A percentile compares a stretch with the other conserved stretches of the same genome.
Evolutionary conservation across 371 early-diverging fungal genomes (phyloP).

Genomic region (Umbelopsis sp.): DNA sequence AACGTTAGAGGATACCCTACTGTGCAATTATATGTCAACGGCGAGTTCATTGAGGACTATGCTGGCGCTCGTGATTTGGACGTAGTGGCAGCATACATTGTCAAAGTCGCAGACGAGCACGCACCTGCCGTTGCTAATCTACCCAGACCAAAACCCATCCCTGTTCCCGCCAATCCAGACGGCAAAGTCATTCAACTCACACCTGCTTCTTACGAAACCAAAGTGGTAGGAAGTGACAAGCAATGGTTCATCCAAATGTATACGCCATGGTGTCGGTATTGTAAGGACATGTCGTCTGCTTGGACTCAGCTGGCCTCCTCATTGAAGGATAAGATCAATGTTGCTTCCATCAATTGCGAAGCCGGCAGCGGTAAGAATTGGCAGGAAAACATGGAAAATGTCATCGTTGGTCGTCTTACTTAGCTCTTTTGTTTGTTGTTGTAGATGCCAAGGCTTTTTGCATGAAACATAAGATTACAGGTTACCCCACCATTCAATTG

Average conservation of each 20-base stretch:
- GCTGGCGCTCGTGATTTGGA: slow-evolving; percentile 18
- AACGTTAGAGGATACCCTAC: slow-evolving; percentile 63
- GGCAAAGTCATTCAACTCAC: slow-evolving; percentile 3
- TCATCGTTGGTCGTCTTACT: not conserved
- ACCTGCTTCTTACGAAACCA: not conserved
- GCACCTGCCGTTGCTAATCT: not conserved
- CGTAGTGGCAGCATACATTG: not conserved
- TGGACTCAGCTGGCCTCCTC: slow-evolving; percentile 72
- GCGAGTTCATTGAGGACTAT: slow-evolving; percentile 56
- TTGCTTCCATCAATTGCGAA: slow-evolving; percentile 87
- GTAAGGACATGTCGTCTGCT: slow-evolving; percentile 78
- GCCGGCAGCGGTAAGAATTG: slow-evolving; percentile 43
- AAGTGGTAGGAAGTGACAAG: slow-evolving; percentile 11
- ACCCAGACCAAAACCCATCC: not conserved
- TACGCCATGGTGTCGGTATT: slow-evolving; percentile 91
- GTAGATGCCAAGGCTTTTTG: slow-evolving; percentile 44
- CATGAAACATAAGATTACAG: slow-evolving; percentile 61
- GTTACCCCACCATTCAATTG: slow-evolving; percentile 85
- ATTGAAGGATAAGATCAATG: slow-evolving; percentile 71
- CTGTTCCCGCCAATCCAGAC: not conserved
- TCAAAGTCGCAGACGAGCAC: not conserved
- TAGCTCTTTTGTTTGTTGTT: not conserved
- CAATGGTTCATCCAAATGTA: slow-evolving; percentile 82
- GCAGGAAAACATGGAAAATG: no score
- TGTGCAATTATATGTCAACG: slow-evolving; percentile 66